These are phyloP conservation scores for Elsinoe ampelina DNA, from an alignment of 2,329 filamentous ascomycete genomes.

Conservation along the genomic window DNA sequence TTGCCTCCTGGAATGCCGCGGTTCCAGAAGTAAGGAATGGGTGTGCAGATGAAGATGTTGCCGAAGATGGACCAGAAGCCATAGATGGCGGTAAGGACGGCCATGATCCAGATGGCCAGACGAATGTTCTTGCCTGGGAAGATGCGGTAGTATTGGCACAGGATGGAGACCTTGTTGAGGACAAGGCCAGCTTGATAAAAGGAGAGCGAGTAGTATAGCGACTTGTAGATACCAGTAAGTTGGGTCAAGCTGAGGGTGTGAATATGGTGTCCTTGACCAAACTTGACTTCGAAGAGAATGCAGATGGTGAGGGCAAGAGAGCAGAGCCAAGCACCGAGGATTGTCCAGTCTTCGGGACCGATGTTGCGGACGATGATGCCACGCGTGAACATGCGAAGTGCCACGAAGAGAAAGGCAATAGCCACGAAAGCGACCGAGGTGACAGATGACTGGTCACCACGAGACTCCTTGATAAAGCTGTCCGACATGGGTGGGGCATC, in stretches of 20 bases:
- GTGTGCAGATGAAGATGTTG: slow-evolving; percentile 34
- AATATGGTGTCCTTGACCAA: slow-evolving; percentile 14
- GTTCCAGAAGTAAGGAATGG: slow-evolving; percentile 36
- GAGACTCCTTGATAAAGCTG: background rate
- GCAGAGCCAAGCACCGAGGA: slow-evolving; percentile 11
- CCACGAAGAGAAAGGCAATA: slow-evolving; percentile 14
- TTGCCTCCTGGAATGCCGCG: slow-evolving; percentile 21
- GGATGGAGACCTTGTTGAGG: slow-evolving; percentile 37
- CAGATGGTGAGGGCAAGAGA: slow-evolving; percentile 14
- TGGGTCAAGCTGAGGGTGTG: slow-evolving; percentile 7
- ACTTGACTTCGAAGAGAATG: slow-evolving; percentile 15
- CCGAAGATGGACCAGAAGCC: slow-evolving; percentile 27
- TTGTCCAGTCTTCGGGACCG: slow-evolving; percentile 15
- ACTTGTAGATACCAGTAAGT: slow-evolving; percentile 9
- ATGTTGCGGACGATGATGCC: slow-evolving; percentile 14
- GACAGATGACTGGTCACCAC: slow-evolving; percentile 8
- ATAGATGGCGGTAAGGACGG: slow-evolving; percentile 27
- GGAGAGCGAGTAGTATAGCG: background rate
- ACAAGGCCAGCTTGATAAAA: slow-evolving; percentile 31
- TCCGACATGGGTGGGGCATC: background rate
- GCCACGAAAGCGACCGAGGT: slow-evolving; percentile 14
- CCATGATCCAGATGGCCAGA: slow-evolving; percentile 22
- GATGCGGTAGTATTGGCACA: slow-evolving; percentile 41
- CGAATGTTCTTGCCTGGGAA: slow-evolving; percentile 34
- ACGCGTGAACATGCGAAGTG: slow-evolving; percentile 14